Evolutionary conservation across 2,329 filamentous ascomycete genomes (phyloP), one percentile per base, ranked within the genome.

Genomic region (Penicillium sp.): DNA sequence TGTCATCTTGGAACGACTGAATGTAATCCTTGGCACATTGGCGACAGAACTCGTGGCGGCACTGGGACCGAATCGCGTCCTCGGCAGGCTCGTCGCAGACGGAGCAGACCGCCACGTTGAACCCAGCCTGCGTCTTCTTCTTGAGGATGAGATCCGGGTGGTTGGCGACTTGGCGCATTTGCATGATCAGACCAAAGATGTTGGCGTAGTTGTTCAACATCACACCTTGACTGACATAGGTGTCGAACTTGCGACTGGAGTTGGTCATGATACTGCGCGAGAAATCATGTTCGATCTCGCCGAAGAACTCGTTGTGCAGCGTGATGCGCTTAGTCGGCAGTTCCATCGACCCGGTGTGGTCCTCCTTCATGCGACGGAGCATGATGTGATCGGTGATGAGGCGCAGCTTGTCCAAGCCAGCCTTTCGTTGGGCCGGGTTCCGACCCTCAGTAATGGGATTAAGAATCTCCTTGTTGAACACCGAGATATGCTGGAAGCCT

Each of bases 101-200:
- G 73, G 90, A 90, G 76, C 93, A 97, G 40, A 96, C 87, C 34
- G 96, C 79, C 11, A 96, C 82, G 60, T 97, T 97, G 73, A 96
- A 91, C 2, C 92, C 92, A 49, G 90, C 90, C 63, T 92, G 86
- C 2, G 83, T 84, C 58, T 93, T 85, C 76, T 94, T 97, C 78
- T 93, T 95, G 58, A 97, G 76, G 46, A 99, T 89, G 34, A 99
- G 76, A 75, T 99, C 94, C 0, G 94, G 94, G 70, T 99, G 94
- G 63, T 99, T 94, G 7, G 94, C 92, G 24, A 97, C 91, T 77
- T 99, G 94, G 52, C 94, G 89, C 93, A 99, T 97, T 74, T 96
- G 92, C 91, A 97, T 97, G 69, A 99, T 97, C 52, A 99, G 83
- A 69, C 92, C 93, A 67, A 99, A 99, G 61, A 99, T 97, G 72